phyloP scores from a whole-genome alignment of 192 early-diverging fungal genomes.

The Backusella psychrophila region DNA sequence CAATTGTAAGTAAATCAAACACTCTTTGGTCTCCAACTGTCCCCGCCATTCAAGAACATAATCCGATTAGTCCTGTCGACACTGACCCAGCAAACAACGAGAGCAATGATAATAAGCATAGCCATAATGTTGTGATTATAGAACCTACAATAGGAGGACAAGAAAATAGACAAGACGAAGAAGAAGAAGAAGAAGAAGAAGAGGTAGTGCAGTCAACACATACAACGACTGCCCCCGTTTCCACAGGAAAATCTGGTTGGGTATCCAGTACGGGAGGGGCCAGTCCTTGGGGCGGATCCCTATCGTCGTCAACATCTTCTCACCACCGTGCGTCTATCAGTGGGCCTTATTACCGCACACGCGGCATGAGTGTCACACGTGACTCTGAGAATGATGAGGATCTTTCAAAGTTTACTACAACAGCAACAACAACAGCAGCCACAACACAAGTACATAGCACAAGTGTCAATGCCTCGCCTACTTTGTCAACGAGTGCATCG shows the following conservation, averaged over 20 bases:
- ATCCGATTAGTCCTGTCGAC: not conserved
- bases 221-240: slow-evolving; percentile 7
- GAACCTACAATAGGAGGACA: not conserved
- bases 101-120: not conserved
- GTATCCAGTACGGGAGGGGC: slow-evolving; percentile 25
- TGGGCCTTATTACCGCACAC: slow-evolving; percentile 36
- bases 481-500: not conserved
- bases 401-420: not conserved
- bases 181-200: not conserved
- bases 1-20: not conserved
- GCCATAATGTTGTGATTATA: not conserved
- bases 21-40: not conserved
- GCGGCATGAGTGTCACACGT: slow-evolving; percentile 28
- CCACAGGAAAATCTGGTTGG: slow-evolving; percentile 24
- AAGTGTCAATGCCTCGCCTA: not conserved
- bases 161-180: not conserved
- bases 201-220: not conserved
- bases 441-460: not conserved
- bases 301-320: slow-evolving; percentile 21
- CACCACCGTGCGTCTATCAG: slow-evolving; percentile 32
- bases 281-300: slow-evolving; percentile 23
- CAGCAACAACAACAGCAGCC: not conserved
- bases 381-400: slow-evolving; percentile 28
- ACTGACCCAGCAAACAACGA: not conserved
- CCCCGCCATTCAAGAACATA: not conserved